Percentiles rank a stretch among this genome's conserved stretches.
These are phyloP conservation scores for Gossypium davidsonii DNA, from an alignment of 441 rosid species.

Conservation along the genomic window DNA sequence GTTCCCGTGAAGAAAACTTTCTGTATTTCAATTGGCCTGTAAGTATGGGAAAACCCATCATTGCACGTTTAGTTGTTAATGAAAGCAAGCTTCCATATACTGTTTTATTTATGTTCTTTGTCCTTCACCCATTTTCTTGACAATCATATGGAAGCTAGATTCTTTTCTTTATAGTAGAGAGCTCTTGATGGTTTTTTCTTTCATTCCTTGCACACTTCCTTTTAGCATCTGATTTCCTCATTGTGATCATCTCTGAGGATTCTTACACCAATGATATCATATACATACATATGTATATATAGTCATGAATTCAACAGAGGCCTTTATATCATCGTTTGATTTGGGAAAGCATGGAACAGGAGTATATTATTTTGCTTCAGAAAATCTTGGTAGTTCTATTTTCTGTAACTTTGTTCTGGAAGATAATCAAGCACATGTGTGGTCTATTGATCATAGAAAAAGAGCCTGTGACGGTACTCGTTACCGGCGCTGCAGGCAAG, in stretches of 20 bases:
- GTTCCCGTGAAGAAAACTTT: neutral
- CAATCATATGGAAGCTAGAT: slow-evolving; percentile 1
- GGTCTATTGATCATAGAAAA: slow-evolving; percentile 42
- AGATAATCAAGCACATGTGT: slow-evolving; percentile 53
- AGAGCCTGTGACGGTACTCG: slow-evolving; percentile 54
- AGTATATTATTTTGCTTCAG: slow-evolving; percentile 32
- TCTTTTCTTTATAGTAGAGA: slow-evolving; percentile 26
- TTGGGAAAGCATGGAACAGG: slow-evolving; percentile 31
- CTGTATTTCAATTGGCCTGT: neutral
- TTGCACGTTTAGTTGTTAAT: neutral
- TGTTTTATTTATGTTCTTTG: neutral
- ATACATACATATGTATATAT: neutral
- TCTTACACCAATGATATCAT: neutral
- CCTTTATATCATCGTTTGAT: slow-evolving; percentile 6
- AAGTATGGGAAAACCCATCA: neutral
- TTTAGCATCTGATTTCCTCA: slow-evolving; percentile 25
- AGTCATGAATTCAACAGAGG: slow-evolving; percentile 6
- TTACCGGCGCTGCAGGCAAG: slow-evolving; percentile 82
- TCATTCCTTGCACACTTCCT: slow-evolving; percentile 14
- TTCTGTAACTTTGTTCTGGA: slow-evolving; percentile 46
- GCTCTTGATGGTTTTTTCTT: neutral
- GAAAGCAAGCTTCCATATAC: neutral
- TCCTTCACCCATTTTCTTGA: neutral
- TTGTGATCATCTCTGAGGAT: slow-evolving; percentile 1
- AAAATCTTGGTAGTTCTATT: slow-evolving; percentile 40